Base-by-base conservation (phyloP, 2,329 filamentous ascomycete genomes). In the Fusarium subglutinans region DNA sequence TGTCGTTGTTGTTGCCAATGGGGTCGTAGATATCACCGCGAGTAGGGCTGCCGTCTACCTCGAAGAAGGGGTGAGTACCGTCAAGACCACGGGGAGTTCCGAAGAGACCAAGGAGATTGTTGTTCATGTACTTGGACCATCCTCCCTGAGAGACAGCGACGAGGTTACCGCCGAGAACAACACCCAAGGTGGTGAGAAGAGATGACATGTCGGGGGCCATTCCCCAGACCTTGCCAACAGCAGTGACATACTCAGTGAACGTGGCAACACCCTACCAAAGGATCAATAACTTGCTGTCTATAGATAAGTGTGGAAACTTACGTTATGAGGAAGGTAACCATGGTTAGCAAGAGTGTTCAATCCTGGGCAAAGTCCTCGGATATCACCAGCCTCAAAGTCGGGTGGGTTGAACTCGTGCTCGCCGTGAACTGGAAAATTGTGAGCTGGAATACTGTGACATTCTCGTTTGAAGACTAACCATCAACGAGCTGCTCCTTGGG, bases 41-140 rank as follows among this genome's bases (percentile, higher is more conserved):
- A 1, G 87, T 88, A 50, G 84, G 83, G 48, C 87, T 89, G 1
- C 82, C 85, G 77, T 90, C 88, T 1, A 84, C 81, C 80, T 90
- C 88, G 74, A 89, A 86, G 63, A 86, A 85, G 77, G 89, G 89
- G 77, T 90, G 88, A 7, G 85, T 85, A n/a, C 86, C 85, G 20
- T 80, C 79, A 5, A 90, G 81, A 10, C 87, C 87, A 47, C 84
- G 83, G 0, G 86, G 86, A 22, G 81, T 81, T 26, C 76, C 76
- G 1, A 87, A 77, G 7, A 87, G 80, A 3, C 86, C 86, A 3
- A 83, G 69, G 0, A 87, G 73, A 55, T 87, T 84, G 30, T 82
- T 80, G 10, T 86, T 79, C 12, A 86, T 78, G 68, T 86, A 84
- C 64, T 82, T 80, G 20, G 82, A 80, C 55, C 68, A 74, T 6